phyloP scores from a whole-genome alignment of 2,329 filamentous ascomycete genomes.

The Penicillium griseofulvum region DNA sequence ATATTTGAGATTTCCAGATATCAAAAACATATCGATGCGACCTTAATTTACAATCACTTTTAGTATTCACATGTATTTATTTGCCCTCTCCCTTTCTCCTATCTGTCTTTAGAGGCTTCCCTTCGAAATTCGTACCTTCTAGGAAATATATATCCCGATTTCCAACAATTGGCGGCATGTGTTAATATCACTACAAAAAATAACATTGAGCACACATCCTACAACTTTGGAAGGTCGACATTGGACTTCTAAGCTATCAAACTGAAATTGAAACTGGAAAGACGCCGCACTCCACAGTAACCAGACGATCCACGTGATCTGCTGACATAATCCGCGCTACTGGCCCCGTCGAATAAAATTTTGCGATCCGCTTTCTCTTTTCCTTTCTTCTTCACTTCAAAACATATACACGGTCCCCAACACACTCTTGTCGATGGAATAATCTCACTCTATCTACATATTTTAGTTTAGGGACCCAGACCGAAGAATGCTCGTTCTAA shows the following conservation, averaged over 20 bases:
- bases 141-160: neutral
- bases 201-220: neutral
- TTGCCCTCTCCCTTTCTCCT: neutral
- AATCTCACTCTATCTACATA: conserved; percentile 42
- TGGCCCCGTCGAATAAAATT: conserved; percentile 3
- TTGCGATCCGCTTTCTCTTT: conserved; percentile 16
- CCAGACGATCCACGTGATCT: neutral
- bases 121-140: too few species aligned
- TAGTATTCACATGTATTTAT: neutral
- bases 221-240: neutral
- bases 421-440: conserved; percentile 45
- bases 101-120: neutral
- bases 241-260: neutral
- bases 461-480: conserved; percentile 45
- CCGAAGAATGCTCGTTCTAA: conserved; percentile 44
- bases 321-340: conserved; percentile 9
- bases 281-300: neutral
- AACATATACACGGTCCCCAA: conserved; percentile 42
- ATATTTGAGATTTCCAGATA: too few species aligned
- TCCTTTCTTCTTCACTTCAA: conserved; percentile 26
- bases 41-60: too few species aligned
- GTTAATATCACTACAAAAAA: neutral
- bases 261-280: neutral
- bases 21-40: too few species aligned
- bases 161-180: neutral